Evolutionary conservation across 2,329 filamentous ascomycete species (phyloP).

Genomic region (Talaromyces verruculosus): DNA sequence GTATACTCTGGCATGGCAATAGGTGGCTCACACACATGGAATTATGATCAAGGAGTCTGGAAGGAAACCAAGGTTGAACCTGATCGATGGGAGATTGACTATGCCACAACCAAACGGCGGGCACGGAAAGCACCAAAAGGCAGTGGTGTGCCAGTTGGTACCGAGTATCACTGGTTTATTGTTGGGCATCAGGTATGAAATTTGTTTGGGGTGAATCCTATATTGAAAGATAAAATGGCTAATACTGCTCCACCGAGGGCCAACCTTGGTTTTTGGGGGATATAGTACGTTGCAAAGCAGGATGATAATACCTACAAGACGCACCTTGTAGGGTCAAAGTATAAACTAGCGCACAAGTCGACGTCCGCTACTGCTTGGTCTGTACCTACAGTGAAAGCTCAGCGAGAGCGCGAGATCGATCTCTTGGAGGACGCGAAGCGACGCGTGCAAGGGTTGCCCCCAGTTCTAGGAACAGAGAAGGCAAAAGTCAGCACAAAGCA

Average conservation of each 20-base stretch:
- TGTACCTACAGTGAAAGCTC: conserved; percentile 36
- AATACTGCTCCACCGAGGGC: neutral
- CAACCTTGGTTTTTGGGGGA: neutral
- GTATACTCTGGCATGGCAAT: conserved; percentile 41
- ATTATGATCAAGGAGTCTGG: conserved; percentile 38
- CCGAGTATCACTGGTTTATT: conserved; percentile 39
- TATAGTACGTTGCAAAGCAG: conserved; percentile 36
- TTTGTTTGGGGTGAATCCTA: neutral
- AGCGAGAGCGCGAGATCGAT: conserved; percentile 36
- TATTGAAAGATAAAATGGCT: neutral
- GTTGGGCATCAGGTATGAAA: conserved; percentile 36
- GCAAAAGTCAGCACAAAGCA: conserved; percentile 31
- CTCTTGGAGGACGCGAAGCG: conserved; percentile 37
- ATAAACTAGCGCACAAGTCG: conserved; percentile 39
- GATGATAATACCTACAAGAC: conserved; percentile 42
- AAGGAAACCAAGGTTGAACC: conserved; percentile 40
- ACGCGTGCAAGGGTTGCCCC: conserved; percentile 35
- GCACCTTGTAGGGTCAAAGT: conserved; percentile 36
- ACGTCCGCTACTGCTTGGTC: conserved; percentile 35
- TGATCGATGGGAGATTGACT: conserved; percentile 38
- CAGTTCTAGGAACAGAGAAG: conserved; percentile 36
- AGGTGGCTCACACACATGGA: conserved; percentile 40
- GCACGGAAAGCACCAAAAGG: conserved; percentile 35
- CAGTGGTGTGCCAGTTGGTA: conserved; percentile 37
- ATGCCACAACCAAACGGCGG: conserved; percentile 33